Evolutionary conservation across 352 stramenopile genomes (phyloP).

Genomic region (Globisporangium recalcitrans): DNA sequence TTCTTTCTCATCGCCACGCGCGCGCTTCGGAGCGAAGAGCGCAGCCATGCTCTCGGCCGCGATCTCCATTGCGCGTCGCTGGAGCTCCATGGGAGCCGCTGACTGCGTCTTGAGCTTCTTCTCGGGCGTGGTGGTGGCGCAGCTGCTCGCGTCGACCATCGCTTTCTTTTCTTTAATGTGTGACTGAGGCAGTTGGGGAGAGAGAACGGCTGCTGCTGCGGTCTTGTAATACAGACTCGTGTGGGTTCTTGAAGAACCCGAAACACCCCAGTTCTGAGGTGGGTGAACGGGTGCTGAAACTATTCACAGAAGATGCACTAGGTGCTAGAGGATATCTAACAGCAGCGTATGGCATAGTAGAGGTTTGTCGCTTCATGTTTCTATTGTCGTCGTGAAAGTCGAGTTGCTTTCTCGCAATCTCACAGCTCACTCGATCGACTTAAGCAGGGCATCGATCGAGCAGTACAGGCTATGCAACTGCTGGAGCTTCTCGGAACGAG

Average conservation of each 20-base stretch:
- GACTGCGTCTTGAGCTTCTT: background rate
- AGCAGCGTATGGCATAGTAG: background rate
- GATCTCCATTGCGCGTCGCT: constrained; percentile 12
- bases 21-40: constrained; percentile 4
- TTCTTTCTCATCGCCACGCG: background rate
- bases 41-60: constrained; percentile 13
- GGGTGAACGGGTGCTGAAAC: background rate
- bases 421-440: too few species aligned
- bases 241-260: background rate
- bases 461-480: too few species aligned
- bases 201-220: too few species aligned
- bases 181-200: background rate
- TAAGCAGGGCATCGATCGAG: too few species aligned
- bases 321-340: background rate
- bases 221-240: background rate
- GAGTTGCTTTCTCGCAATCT: too few species aligned
- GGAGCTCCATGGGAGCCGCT: constrained; percentile 3
- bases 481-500: too few species aligned
- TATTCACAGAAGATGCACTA: background rate
- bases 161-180: constrained; percentile 2
- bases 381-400: too few species aligned
- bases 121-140: background rate
- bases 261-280: background rate
- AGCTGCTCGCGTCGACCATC: constrained; percentile 9
- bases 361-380: too few species aligned